Percentiles rank a stretch among this genome's conserved stretches.
Evolutionary conservation across 208 protist species (phyloP).

Genomic region (Novymonas esmeraldas): DNA sequence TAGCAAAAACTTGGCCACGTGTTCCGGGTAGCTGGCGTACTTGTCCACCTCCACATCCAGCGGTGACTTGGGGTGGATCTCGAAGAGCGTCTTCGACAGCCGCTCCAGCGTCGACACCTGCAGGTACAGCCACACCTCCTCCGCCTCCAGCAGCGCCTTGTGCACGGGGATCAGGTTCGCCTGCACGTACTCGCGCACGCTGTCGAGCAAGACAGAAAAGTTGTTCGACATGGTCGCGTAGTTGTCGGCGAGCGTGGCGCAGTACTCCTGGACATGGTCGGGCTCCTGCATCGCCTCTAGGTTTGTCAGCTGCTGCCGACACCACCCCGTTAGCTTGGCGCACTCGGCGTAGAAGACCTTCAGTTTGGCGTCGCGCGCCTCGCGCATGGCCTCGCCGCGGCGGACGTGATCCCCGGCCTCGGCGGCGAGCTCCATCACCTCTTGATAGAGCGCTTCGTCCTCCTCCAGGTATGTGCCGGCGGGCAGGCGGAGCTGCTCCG

Average conservation of each 20-base stretch:
- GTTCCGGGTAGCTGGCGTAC: slow-evolving; percentile 58
- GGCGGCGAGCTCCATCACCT: slow-evolving; percentile 45
- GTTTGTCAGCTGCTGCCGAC: slow-evolving; percentile 86
- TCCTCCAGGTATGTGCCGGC: slow-evolving; percentile 21
- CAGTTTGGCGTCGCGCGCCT: slow-evolving; percentile 44
- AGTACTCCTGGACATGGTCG: slow-evolving; percentile 90
- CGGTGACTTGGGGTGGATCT: slow-evolving; percentile 73
- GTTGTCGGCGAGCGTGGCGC: slow-evolving; percentile 73
- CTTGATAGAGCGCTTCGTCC: slow-evolving; percentile 40
- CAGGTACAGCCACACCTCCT: slow-evolving; percentile 86
- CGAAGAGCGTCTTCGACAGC: slow-evolving; percentile 71
- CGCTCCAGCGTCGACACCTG: slow-evolving; percentile 82
- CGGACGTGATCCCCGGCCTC: slow-evolving; percentile 44
- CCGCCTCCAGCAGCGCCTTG: slow-evolving; percentile 68
- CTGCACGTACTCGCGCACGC: slow-evolving; percentile 55
- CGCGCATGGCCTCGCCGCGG: slow-evolving; percentile 29
- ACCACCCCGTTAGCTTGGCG: slow-evolving; percentile 78
- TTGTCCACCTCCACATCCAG: slow-evolving; percentile 78
- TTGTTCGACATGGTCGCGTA: slow-evolving; percentile 86
- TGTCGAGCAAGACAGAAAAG: slow-evolving; percentile 66
- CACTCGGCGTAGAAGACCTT: slow-evolving; percentile 56
- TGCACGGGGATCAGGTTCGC: slow-evolving; percentile 60
- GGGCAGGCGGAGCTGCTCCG: slow-evolving; percentile 19
- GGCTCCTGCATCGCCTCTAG: slow-evolving; percentile 87
- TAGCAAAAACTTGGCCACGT: slow-evolving; percentile 43